Base-by-base conservation (phyloP, 441 rosid genomes). In the Pelargonium exstipulatum region DNA sequence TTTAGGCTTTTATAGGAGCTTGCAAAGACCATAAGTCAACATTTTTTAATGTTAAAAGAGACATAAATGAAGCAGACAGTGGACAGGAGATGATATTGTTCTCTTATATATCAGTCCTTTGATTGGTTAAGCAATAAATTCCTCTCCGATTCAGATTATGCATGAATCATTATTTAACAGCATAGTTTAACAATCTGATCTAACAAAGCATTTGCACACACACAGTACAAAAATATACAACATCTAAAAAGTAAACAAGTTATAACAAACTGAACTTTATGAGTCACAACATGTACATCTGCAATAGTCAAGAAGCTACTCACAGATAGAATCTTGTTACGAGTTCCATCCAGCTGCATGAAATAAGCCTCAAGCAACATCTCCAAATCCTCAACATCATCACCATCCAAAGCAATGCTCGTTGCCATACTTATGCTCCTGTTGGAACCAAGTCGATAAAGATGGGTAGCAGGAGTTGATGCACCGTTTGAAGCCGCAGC, bases 311-410 rank as follows among this genome's bases (percentile, higher is more conserved):
- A 64, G 53, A 67, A 61, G 68, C 64, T 40, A 86, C 93, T 86
- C 74, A 88, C 96, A 32, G 98, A 90, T 57, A 95, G 86, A 74
- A 95, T 95, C 82, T 89, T 95, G 86, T 90, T 92, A 43, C 98
- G 83, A 69, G 90, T 90, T 73, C 97, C 98, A 74, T 95, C 99
- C 48, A 95, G 83, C 81, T 92, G 96, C 93, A 90, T 88, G 71
- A 92, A 95, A 80, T 90, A 95, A 53, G 99, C 96, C 75, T 95
- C 97, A 55, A 95, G 86, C 80, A 95, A 78, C 97, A 92, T 90
- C 81, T 92, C 99, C 72, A 95, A 74, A 73, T 92, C 98, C 77
- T 95, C 95, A 9, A 93, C 97, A 14, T 89, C 97, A 69, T 84
- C 76, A 65, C 82, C 92, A 64, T 85, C 89, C 66, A 71, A 57